Base-by-base conservation (phyloP, 352 stramenopile genomes). In the Phytophthora sansomeana region DNA sequence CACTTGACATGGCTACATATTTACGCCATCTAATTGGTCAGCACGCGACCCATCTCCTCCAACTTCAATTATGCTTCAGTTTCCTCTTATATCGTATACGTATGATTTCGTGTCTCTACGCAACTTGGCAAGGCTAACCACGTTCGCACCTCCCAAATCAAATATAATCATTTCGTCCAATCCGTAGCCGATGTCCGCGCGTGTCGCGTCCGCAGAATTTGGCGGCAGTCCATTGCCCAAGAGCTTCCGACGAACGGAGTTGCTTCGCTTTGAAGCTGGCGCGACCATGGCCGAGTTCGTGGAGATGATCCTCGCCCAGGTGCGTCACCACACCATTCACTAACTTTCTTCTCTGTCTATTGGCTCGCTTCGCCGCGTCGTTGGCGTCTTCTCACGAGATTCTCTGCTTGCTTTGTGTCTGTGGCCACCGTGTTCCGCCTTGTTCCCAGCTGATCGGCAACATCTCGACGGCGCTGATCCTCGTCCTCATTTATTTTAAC, bases 401-500 rank as follows among this genome's bases (percentile, higher is more conserved):
- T 47, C 5, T 16, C 19, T 17, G 7, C 28, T 2, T 41, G 10
- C 35, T 17, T 41, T 47, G 41, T 47, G 41, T 8, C 0, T 47
- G 17, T 11, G 17, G n/a, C 19, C 21, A 7, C 5, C 29, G 14
- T 44, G 38, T 29, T 50, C 7, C 64, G 4, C 19, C 32, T 2
- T 9, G 10, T 16, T 55, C 30, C n/a, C 56, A 94, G 85, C 67
- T 96, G 36, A 88, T 96, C 57, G 88, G 88, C 65, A 96, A 95
- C 72, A 90, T 96, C 50, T 91, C 87, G 58, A 96, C 88, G 44
- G 86, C 85, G 70, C 63, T 95, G 47, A 92, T 96, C 61, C 78
- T 95, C 61, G 65, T 90, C 43, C 82, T 96, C 43, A 87, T 92
- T 67, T 96, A 96, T 72, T 95, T 95, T 67, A 96, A 96, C 77